A percentile compares a stretch with the other conserved stretches of the same genome.
phyloP scores from a whole-genome alignment of 768 basidiomycete species.

The Panus rudis region DNA sequence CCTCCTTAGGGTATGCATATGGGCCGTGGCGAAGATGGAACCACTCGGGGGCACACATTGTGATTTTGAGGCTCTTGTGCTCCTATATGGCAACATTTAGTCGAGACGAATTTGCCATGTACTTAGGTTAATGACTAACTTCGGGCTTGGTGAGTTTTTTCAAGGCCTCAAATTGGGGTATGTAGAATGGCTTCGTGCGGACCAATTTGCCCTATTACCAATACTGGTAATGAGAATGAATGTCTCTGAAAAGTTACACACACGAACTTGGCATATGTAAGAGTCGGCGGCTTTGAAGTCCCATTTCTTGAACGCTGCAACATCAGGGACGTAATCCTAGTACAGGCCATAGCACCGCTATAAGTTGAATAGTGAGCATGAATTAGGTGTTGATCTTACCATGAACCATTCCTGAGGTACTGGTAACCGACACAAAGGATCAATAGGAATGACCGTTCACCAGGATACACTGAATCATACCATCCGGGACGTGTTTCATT shows the following conservation, averaged over 20 bases:
- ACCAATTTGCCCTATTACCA: slow-evolving; percentile 48
- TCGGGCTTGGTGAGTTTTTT: slow-evolving; percentile 51
- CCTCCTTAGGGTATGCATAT: slow-evolving; percentile 49
- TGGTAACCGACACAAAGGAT: background rate
- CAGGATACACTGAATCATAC: no score
- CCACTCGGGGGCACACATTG: slow-evolving; percentile 66
- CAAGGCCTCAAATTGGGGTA: slow-evolving; percentile 55
- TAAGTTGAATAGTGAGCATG: background rate
- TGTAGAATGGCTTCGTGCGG: slow-evolving; percentile 54
- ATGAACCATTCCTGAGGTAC: slow-evolving; percentile 32
- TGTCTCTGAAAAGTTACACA: background rate
- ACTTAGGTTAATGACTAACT: slow-evolving; percentile 27
- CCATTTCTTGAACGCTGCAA: slow-evolving; percentile 25
- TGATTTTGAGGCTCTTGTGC: slow-evolving; percentile 62
- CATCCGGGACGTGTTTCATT: slow-evolving; percentile 46
- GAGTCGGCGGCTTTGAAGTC: slow-evolving; percentile 27
- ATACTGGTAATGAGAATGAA: background rate
- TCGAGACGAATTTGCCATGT: background rate
- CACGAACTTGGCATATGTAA: slow-evolving; percentile 22
- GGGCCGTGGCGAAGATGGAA: slow-evolving; percentile 63
- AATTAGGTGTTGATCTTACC: slow-evolving; percentile 23
- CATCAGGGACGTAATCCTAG: slow-evolving; percentile 29
- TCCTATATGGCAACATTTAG: slow-evolving; percentile 32
- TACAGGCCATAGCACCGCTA: slow-evolving; percentile 3
- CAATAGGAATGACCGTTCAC: slow-evolving; percentile 6